A percentile compares a stretch with the other conserved stretches of the same genome.
Evolutionary conservation across 2,329 filamentous ascomycete species (phyloP).

Genomic region (Talaromyces verruculosus): DNA sequence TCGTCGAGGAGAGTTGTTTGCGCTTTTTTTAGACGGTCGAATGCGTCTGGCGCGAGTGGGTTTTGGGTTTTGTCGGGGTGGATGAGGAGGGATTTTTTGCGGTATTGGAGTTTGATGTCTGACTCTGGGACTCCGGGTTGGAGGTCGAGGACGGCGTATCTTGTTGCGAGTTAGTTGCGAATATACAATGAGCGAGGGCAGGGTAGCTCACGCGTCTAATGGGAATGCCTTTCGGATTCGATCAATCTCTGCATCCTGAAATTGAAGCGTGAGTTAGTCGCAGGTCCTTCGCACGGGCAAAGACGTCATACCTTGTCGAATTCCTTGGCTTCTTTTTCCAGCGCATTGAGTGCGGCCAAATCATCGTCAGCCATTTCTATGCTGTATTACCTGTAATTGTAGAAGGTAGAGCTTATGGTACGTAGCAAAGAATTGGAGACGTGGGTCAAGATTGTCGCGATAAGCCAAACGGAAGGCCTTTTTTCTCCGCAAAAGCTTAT

Average conservation of each 20-base stretch:
- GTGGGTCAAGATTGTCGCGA: slow-evolving; percentile 14
- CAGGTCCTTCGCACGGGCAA: neutral
- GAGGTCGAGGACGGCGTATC: slow-evolving; percentile 91
- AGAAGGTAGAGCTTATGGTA: neutral
- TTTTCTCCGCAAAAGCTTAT: slow-evolving; percentile 31
- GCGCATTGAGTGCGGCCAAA: slow-evolving; percentile 72
- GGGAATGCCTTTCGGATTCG: slow-evolving; percentile 89
- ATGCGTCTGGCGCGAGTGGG: slow-evolving; percentile 85
- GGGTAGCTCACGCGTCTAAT: slow-evolving; percentile 68
- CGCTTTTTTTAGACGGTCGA: slow-evolving; percentile 94
- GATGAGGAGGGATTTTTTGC: slow-evolving; percentile 97
- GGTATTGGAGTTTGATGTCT: slow-evolving; percentile 92
- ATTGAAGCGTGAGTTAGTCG: slow-evolving; percentile 24
- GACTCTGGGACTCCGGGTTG: slow-evolving; percentile 93
- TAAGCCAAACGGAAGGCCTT: slow-evolving; percentile 5
- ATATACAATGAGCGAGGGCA: too few relatives aligned
- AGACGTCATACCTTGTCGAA: slow-evolving; percentile 70
- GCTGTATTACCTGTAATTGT: neutral
- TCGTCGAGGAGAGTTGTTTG: slow-evolving; percentile 90
- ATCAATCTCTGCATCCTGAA: slow-evolving; percentile 88
- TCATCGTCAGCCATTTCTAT: slow-evolving; percentile 60
- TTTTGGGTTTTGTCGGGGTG: slow-evolving; percentile 98
- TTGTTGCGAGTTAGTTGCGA: too few relatives aligned
- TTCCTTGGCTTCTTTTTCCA: slow-evolving; percentile 83
- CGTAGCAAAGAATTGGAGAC: neutral